phyloP scores from a whole-genome alignment of 2,329 filamentous ascomycete species.

The Epichloe baconii region DNA sequence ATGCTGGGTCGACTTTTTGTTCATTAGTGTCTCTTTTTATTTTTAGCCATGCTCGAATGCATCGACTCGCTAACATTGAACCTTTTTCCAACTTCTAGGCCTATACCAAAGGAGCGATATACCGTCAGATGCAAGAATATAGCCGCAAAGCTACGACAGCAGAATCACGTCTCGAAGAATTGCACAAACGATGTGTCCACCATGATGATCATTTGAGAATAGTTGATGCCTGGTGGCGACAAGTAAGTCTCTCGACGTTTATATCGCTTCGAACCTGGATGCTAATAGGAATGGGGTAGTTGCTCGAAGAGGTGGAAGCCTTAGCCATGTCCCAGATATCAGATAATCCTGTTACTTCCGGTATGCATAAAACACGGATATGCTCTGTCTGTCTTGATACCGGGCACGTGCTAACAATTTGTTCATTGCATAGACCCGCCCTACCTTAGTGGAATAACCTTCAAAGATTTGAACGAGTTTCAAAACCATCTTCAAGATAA shows the following conservation, averaged over 20 bases:
- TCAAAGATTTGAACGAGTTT: slow-evolving; percentile 58
- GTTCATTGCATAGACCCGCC: slow-evolving; percentile 29
- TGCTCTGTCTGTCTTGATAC: neutral
- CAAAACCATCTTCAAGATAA: slow-evolving; percentile 68
- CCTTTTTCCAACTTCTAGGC: slow-evolving; percentile 13
- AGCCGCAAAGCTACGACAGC: slow-evolving; percentile 77
- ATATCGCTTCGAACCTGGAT: neutral
- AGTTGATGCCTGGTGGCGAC: slow-evolving; percentile 87
- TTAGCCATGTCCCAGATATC: slow-evolving; percentile 37
- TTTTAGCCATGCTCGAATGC: neutral
- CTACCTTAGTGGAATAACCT: slow-evolving; percentile 45
- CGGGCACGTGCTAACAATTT: slow-evolving; percentile 10
- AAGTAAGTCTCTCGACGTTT: slow-evolving; percentile 43
- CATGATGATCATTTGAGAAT: slow-evolving; percentile 89
- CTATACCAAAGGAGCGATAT: slow-evolving; percentile 75
- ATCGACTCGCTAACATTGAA: neutral
- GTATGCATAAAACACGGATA: slow-evolving; percentile 10
- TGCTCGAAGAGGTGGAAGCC: slow-evolving; percentile 51
- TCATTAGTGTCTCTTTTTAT: neutral
- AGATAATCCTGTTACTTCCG: slow-evolving; percentile 9
- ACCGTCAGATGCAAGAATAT: slow-evolving; percentile 95
- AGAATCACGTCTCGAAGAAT: slow-evolving; percentile 67
- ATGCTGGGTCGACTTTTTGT: neutral
- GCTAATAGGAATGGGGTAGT: slow-evolving; percentile 22
- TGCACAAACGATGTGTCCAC: slow-evolving; percentile 63